phyloP scores from a whole-genome alignment of 192 early-diverging fungal genomes.

The Linnemannia exigua region DNA sequence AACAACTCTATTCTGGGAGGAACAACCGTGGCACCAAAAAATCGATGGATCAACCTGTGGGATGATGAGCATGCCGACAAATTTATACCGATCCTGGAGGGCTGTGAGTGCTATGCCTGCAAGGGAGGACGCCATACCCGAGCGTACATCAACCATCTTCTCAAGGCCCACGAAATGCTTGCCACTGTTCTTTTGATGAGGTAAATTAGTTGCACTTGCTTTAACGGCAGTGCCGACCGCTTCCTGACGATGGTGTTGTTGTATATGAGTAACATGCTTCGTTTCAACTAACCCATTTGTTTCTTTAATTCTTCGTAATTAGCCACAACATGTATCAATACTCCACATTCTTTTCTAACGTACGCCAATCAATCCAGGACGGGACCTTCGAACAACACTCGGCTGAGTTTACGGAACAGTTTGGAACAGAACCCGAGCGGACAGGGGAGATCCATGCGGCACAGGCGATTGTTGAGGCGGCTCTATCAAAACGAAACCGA shows the following conservation, averaged over 20 bases:
- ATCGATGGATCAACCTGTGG: constrained; percentile 69
- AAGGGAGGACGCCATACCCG: constrained; percentile 70
- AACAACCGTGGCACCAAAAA: not conserved
- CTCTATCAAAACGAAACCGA: constrained; percentile 31
- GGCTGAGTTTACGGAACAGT: constrained; percentile 19
- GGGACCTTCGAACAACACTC: constrained; percentile 41
- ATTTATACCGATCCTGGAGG: constrained; percentile 71
- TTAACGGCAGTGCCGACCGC: not conserved
- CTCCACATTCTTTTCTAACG: constrained; percentile 46
- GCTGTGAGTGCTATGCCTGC: constrained; percentile 79
- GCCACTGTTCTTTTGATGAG: constrained; percentile 80
- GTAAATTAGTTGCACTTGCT: constrained; percentile 26
- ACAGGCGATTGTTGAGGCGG: constrained; percentile 29
- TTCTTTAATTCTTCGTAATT: not conserved
- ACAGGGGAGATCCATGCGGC: constrained; percentile 39
- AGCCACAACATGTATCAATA: constrained; percentile 60
- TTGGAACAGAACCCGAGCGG: constrained; percentile 38
- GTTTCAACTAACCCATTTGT: not conserved
- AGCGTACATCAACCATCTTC: constrained; percentile 82
- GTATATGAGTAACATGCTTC: not conserved
- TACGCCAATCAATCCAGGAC: constrained; percentile 43
- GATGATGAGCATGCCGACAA: constrained; percentile 67
- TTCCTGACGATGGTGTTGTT: no score
- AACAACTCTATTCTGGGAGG: not conserved
- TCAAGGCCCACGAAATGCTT: constrained; percentile 83